phyloP scores from a whole-genome alignment of 2,329 filamentous ascomycete species.

The Cephalotrichum gorgonifer region DNA sequence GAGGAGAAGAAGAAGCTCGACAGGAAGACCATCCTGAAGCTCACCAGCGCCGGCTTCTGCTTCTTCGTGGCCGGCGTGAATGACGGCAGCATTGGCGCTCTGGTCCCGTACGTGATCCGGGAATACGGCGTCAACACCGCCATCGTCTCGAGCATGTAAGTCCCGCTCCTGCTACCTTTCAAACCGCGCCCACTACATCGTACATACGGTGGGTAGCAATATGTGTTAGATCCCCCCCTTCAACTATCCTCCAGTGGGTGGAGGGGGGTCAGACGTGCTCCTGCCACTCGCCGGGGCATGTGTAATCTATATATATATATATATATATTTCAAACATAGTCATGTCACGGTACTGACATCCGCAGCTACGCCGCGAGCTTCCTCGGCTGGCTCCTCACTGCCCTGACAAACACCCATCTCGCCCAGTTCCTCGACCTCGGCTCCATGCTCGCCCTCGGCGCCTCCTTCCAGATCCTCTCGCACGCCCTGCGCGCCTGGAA shows the following conservation, averaged over 20 bases:
- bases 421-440: slow-evolving; percentile 43
- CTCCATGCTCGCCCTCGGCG: slow-evolving; percentile 44
- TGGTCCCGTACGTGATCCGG: slow-evolving; percentile 52
- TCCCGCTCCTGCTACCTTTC: not conserved
- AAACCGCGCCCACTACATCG: not conserved
- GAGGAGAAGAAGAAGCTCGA: slow-evolving; percentile 8
- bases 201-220: not conserved
- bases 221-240: too few species aligned
- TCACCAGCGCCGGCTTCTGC: slow-evolving; percentile 45
- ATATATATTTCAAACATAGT: not conserved
- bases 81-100: slow-evolving; percentile 51
- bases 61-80: slow-evolving; percentile 58
- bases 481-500: slow-evolving; percentile 45
- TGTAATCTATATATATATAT: too few species aligned
- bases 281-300: too few species aligned
- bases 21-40: slow-evolving; percentile 27
- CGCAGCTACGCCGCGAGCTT: slow-evolving; percentile 46
- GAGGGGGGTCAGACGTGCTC: too few species aligned
- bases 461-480: slow-evolving; percentile 40
- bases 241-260: too few species aligned
- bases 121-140: slow-evolving; percentile 43
- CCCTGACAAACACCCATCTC: slow-evolving; percentile 43
- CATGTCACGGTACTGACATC: not conserved
- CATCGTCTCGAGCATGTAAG: slow-evolving; percentile 38
- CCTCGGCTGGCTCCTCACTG: slow-evolving; percentile 48